phyloP scores from a whole-genome alignment of 495 filamentous ascomycete genomes.

The Annulohypoxylon nitens region DNA sequence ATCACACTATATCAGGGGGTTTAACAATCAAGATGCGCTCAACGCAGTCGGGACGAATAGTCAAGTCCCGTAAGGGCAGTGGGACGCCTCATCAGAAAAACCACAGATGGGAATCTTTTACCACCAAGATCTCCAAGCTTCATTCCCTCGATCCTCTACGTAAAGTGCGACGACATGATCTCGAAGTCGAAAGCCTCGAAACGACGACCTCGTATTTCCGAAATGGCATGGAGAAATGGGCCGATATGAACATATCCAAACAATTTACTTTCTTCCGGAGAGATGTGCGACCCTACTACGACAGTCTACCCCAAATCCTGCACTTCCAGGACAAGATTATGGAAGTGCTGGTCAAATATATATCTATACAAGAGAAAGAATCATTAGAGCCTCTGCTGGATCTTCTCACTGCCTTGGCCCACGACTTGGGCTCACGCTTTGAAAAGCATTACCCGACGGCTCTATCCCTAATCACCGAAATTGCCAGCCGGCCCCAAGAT shows the following conservation, averaged over 20 bases:
- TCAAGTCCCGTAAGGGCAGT: conserved; percentile 74
- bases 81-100: conserved; percentile 81
- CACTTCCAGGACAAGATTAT: conserved; percentile 89
- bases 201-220: conserved; percentile 83
- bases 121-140: conserved; percentile 90
- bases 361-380: conserved; percentile 78
- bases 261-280: conserved; percentile 79
- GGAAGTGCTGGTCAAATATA: conserved; percentile 79
- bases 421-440: conserved; percentile 89
- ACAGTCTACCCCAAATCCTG: conserved; percentile 90
- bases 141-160: conserved; percentile 89
- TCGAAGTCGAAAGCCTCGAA: conserved; percentile 78
- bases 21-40: conserved; percentile 59
- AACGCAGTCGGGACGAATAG: conserved; percentile 72
- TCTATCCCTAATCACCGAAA: conserved; percentile 72
- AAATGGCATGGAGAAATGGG: conserved; percentile 86
- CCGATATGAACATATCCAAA: conserved; percentile 87
- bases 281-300: conserved; percentile 80
- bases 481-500: conserved; percentile 63
- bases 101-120: conserved; percentile 93
- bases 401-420: conserved; percentile 88
- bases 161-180: conserved; percentile 82
- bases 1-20: conserved; percentile 4
- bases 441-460: conserved; percentile 84
- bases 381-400: conserved; percentile 87